Base-by-base conservation (phyloP, 2,329 filamentous ascomycete species). In the Ilyonectria destructans region DNA sequence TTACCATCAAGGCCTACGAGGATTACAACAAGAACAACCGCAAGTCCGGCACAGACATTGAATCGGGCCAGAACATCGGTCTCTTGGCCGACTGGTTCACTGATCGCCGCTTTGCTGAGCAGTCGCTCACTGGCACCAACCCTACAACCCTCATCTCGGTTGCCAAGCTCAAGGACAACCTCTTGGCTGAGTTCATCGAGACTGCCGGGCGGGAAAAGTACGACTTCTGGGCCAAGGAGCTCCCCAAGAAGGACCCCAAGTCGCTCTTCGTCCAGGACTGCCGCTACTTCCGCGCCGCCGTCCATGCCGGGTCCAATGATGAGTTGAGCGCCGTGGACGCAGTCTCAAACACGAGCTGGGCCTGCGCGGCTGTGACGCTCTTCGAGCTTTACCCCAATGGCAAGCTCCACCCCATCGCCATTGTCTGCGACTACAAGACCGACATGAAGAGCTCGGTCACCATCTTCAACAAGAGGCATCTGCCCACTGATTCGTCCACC, bases 381-480 rank as follows among this genome's bases (percentile, higher is more conserved):
- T 86, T 84, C 67, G 78, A 84, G 49, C 78, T 87, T 4, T 77
- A 81, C 61, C 70, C 77, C 1, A 78, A 85, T 43, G 85, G 85
- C 5, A 80, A 80, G 64, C 78, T 87, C 6, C 84, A 86, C 68
- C 85, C 85, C 0, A 71, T 87, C 3, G 84, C 85, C 21, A 86
- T 87, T 67, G 81, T 83, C 5, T 77, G 85, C 58, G 85, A 87
- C 73, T 86, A 84, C 77, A 82, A 81, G 65, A 79, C 77, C 2
- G 81, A 71, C 54, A 80, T 84, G 74, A 77, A 80, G 2, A 78
- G 82, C 23, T 87, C 85, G 0, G 81, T 87, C 52, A 82, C 81
- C 48, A 82, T 87, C 64, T 87, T 86, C 81, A 88, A 88, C 78
- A 79, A 80, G 61, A 77, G 83, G 3, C 70, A 81, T n/a, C 71